Conservation (phyloP, 2,329 filamentous ascomycete genomes). For the Blumeriella jaapii region DNA sequence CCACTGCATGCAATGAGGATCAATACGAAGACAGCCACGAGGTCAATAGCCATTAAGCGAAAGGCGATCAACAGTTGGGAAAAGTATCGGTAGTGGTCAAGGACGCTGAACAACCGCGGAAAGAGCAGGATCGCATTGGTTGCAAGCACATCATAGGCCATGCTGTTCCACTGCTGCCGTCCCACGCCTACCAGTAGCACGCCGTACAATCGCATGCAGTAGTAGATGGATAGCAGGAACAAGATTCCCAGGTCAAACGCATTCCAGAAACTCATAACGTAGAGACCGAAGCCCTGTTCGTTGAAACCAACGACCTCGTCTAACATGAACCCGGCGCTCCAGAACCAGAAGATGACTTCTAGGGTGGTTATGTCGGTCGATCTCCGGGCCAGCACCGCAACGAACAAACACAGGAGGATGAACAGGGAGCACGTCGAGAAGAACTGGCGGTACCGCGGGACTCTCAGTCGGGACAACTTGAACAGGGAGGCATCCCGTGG, state of each 20-base stretch:
- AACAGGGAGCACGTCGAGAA: slow-evolving; percentile 81
- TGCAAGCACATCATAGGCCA: slow-evolving; percentile 89
- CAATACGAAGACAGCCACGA: slow-evolving; percentile 73
- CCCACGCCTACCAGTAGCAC: slow-evolving; percentile 67
- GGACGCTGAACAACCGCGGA: slow-evolving; percentile 80
- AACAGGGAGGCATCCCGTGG: slow-evolving; percentile 81
- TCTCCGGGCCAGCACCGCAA: slow-evolving; percentile 67
- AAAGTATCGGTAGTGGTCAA: slow-evolving; percentile 94
- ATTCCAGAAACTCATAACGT: slow-evolving; percentile 98
- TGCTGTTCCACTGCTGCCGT: slow-evolving; percentile 59
- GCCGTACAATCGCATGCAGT: slow-evolving; percentile 78
- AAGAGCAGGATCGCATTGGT: slow-evolving; percentile 83
- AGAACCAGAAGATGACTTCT: slow-evolving; percentile 92
- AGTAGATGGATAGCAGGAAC: slow-evolving; percentile 75
- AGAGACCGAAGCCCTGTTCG: slow-evolving; percentile 90
- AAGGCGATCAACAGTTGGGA: slow-evolving; percentile 91
- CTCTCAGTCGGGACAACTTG: slow-evolving; percentile 80
- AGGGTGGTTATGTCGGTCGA: slow-evolving; percentile 72
- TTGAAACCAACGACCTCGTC: slow-evolving; percentile 94
- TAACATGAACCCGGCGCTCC: slow-evolving; percentile 94
- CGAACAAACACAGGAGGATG: slow-evolving; percentile 71
- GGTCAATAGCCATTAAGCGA: slow-evolving; percentile 82
- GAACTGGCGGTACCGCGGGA: slow-evolving; percentile 84
- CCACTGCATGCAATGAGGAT: slow-evolving; percentile 84
- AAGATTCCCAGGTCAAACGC: slow-evolving; percentile 87